Percentiles rank a stretch among this genome's conserved stretches.
Conservation (phyloP, 1,284 basidiomycete genomes). For the Leccinum angustisporum region DNA sequence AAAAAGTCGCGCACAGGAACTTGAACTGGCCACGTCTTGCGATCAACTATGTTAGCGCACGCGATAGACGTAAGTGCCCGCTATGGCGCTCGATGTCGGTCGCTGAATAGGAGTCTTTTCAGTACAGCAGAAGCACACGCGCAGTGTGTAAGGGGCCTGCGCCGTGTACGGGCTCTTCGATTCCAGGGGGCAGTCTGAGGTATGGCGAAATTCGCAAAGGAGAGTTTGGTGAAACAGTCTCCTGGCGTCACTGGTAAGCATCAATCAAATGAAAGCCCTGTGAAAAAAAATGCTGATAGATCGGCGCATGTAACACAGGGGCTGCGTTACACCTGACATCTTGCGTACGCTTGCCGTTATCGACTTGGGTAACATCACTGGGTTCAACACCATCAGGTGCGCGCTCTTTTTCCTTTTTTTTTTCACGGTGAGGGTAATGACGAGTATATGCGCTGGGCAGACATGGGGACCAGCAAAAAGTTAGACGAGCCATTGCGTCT, state of each 20-base stretch:
- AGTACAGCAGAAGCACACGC: constrained; percentile 71
- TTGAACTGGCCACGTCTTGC: no score
- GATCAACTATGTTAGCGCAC: constrained; percentile 32
- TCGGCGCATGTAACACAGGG: constrained; percentile 43
- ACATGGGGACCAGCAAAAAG: constrained; percentile 57
- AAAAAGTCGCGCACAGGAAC: not conserved
- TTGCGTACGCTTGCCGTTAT: constrained; percentile 48
- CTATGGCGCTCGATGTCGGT: not conserved
- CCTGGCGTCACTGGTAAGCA: constrained; percentile 72
- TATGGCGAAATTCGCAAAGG: constrained; percentile 52
- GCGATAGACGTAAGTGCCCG: constrained; percentile 42
- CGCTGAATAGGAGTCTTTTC: constrained; percentile 11
- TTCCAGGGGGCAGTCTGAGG: constrained; percentile 56
- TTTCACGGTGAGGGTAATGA: not conserved
- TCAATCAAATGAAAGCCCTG: constrained; percentile 10
- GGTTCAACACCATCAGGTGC: constrained; percentile 54
- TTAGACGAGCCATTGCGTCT: constrained; percentile 54
- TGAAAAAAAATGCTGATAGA: constrained; percentile 17
- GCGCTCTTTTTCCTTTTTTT: constrained; percentile 11
- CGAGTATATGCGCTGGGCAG: constrained; percentile 32
- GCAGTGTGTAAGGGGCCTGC: constrained; percentile 65
- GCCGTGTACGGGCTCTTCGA: constrained; percentile 55
- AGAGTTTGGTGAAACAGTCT: constrained; percentile 59
- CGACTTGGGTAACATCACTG: constrained; percentile 44
- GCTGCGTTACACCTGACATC: constrained; percentile 64